Base-by-base conservation (phyloP, 805 yeast species). In the Naumovozyma dairenensis region DNA sequence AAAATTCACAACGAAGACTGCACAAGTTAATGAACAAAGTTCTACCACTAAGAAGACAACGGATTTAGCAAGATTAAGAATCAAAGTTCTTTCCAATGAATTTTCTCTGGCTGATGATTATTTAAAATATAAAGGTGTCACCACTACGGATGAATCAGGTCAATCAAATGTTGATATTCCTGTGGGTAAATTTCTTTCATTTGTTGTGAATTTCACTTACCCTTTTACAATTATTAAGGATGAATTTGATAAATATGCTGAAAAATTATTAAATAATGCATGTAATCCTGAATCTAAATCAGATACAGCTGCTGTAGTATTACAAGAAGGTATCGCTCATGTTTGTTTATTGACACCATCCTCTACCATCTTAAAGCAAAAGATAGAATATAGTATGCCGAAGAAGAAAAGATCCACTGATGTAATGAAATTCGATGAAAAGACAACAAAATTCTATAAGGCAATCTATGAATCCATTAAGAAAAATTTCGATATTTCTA, bases 321-420 rank as follows among this genome's bases (percentile, higher is more conserved):
- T 92, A 48, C 86, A 89, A 57, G 96, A 92, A 49, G 98, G 97
- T 15, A 73, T 92, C 34, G 96, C 96, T 2, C 95, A 89, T 57
- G 63, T 89, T 16, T 89, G 98, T 58, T 65, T 86, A 32, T 69
- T 92, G 15, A 85, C 96, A 0, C 93, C 87, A 30, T 80, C 80
- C 36, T 80, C 89, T 77, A 89, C 96, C 0, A 74, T 85, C 17
- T 52, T 89, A 34, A 70, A 81, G 40, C 77, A 77, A 41, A 84
- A 85, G 51, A 69, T 87, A 17, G 96, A 86, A 48, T 79, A 80
- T 48, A 64, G 80, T 2, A 75, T 92, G 27, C 97, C 98, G 1
- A 77, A 80, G 45, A 89, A 87, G 58, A 74, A 84, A 50, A 71
- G 94, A 35, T 86, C 89, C 3, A 85, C 85, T 3, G 94, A 83